Evolutionary conservation across 352 stramenopile genomes (phyloP), one percentile per base, ranked within the genome.

Genomic region (Phytopythium helicoides): DNA sequence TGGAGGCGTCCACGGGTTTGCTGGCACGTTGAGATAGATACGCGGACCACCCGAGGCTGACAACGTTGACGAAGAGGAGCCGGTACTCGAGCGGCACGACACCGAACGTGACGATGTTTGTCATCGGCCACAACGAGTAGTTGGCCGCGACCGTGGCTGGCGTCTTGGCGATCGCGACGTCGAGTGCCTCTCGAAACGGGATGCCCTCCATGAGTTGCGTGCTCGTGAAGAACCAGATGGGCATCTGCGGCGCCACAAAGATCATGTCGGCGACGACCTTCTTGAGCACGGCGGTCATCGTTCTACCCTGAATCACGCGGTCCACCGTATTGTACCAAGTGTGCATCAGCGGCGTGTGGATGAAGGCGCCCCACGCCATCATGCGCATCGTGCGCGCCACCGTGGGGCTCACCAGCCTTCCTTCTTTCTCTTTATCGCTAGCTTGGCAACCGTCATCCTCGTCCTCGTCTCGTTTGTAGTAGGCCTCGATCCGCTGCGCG

Each of bases 281-380:
- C 61, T 73, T 66, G 15, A 68, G 25, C 31, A 58, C 58, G 1
- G 56, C 65, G 6, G 61, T 53, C 46, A 42, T 42, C 18, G n/a
- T 34, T 12, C 18, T 26, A 16, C 60, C 64, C 19, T 47, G 21
- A 37, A 67, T 58, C 6, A 65, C 54, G 5, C 50, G 28, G 62
- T 97, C 89, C 41, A 97, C 71, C 16, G 87, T 44, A 28, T 83
- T 72, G 68, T 96, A 97, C 64, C 95, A 97, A 18, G 74, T 91
- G 68, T 97, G 87, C 69, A 92, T 94, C 47, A 79, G 70, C 1
- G 88, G 88, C 21, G 85, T 87, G 63, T 96, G 77, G 26, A 96
- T 59, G 51, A 92, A 58, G 6, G 92, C 77, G 28, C 87, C 88
- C 63, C 94, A 97, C 52, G 94, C 71, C 51, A 93, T 85, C 75